Evolutionary conservation across 2,329 filamentous ascomycete species (phyloP).

Genomic region (Clarireedia sp.): DNA sequence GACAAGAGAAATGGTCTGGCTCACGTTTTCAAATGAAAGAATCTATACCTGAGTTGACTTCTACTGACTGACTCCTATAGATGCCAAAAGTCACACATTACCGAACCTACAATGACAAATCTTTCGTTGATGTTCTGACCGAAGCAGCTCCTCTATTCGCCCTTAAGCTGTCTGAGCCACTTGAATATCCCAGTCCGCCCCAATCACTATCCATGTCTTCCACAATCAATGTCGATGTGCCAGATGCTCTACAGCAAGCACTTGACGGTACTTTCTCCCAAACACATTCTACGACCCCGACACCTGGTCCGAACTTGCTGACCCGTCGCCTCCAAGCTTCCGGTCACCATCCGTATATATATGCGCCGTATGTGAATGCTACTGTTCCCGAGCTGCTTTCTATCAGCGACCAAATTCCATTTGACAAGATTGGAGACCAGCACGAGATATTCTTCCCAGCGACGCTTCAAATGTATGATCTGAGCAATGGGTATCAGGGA

Average conservation of each 20-base stretch:
- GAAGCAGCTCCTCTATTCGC: background rate
- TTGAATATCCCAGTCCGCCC: background rate
- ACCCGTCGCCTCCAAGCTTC: slow-evolving; percentile 4
- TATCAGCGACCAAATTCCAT: background rate
- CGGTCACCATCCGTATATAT: slow-evolving; percentile 8
- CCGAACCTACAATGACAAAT: slow-evolving; percentile 5
- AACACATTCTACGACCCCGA: background rate
- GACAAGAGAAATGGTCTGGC: too few species aligned
- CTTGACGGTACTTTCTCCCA: background rate
- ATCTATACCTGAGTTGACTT: too few species aligned
- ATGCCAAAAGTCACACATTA: slow-evolving; percentile 1
- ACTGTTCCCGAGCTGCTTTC: background rate
- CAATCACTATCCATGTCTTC: background rate
- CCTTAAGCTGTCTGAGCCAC: slow-evolving; percentile 1
- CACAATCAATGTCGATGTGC: background rate
- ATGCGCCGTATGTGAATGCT: slow-evolving; percentile 2
- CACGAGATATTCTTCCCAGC: slow-evolving; percentile 3
- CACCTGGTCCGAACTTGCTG: background rate
- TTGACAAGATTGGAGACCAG: background rate
- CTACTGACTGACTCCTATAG: background rate
- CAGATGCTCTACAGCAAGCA: background rate
- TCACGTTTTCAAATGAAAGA: too few species aligned
- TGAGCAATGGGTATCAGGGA: background rate
- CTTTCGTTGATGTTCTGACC: background rate
- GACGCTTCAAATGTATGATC: slow-evolving; percentile 3